Percentiles rank a stretch among this genome's conserved stretches.
phyloP scores from a whole-genome alignment of 768 basidiomycete genomes.

The Imleria badia region DNA sequence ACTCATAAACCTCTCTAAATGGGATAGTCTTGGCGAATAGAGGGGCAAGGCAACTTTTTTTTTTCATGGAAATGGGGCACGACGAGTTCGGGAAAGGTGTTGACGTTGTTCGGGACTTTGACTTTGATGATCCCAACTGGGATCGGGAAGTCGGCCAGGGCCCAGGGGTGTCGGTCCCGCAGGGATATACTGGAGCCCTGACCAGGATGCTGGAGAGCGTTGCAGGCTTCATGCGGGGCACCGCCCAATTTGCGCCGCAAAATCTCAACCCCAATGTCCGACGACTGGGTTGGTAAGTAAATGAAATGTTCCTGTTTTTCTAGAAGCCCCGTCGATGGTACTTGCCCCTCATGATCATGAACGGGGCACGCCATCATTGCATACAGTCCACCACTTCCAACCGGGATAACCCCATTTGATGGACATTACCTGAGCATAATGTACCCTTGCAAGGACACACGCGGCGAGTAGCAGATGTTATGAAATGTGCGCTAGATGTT shows the following conservation, averaged over 20 bases:
- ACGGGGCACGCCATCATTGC: not conserved
- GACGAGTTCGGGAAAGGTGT: not conserved
- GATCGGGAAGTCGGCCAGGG: not conserved
- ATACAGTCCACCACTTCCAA: not conserved
- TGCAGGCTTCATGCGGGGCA: not conserved
- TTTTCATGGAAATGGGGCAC: not conserved
- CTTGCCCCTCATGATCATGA: not conserved
- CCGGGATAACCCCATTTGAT: not conserved
- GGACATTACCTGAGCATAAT: not conserved
- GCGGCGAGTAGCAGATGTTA: not conserved
- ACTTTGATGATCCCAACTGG: not conserved
- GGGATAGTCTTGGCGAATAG: not conserved
- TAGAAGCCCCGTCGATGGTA: constrained; percentile 4
- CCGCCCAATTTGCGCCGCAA: constrained; percentile 10
- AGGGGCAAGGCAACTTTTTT: not conserved
- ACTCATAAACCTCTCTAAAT: constrained; percentile 8
- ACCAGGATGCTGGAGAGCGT: too few species aligned
- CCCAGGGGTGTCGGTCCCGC: constrained; percentile 2
- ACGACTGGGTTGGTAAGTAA: not conserved
- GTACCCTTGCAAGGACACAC: not conserved
- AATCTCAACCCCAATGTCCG: not conserved
- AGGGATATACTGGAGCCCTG: not conserved
- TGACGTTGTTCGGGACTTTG: not conserved
- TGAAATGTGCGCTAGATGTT: constrained; percentile 7
- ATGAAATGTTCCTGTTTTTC: constrained; percentile 3